Conservation (phyloP, 2,329 filamentous ascomycete species). For the Ophiocordyceps robertsii region DNA sequence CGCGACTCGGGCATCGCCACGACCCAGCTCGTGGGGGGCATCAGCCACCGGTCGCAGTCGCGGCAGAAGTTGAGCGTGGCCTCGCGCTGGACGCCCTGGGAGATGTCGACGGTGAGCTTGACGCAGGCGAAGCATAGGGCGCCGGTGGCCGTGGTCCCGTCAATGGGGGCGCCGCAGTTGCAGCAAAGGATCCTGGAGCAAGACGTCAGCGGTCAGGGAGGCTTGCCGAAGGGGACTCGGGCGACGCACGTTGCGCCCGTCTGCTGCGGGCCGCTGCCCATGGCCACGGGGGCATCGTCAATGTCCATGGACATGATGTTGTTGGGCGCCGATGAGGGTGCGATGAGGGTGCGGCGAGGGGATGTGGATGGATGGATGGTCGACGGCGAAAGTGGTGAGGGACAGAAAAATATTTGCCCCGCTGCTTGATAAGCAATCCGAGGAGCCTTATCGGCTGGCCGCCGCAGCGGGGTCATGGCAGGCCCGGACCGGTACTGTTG, state of each 20-base stretch:
- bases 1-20: slow-evolving; percentile 75
- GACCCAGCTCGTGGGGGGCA: slow-evolving; percentile 78
- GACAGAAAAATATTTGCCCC: slow-evolving; percentile 20
- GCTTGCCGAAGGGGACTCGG: not conserved
- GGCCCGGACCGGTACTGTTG: too few relatives aligned
- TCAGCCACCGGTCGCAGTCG: slow-evolving; percentile 89
- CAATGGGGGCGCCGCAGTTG: slow-evolving; percentile 92
- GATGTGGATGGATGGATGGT: not conserved
- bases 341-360: not conserved
- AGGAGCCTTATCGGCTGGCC: slow-evolving; percentile 12
- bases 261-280: slow-evolving; percentile 18
- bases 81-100: slow-evolving; percentile 80
- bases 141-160: slow-evolving; percentile 73
- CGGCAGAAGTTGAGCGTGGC: slow-evolving; percentile 80
- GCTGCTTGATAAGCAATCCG: slow-evolving; percentile 22
- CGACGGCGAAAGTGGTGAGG: not conserved
- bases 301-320: slow-evolving; percentile 29
- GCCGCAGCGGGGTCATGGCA: not conserved
- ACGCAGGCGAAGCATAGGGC: slow-evolving; percentile 94
- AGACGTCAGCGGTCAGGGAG: not conserved
- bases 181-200: slow-evolving; percentile 65
- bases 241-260: slow-evolving; percentile 25
- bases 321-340: too few relatives aligned
- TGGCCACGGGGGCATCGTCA: slow-evolving; percentile 26
- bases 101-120: slow-evolving; percentile 88